Conservation (phyloP, 148 eudicot genomes). For the Vaccinium darrowii region DNA sequence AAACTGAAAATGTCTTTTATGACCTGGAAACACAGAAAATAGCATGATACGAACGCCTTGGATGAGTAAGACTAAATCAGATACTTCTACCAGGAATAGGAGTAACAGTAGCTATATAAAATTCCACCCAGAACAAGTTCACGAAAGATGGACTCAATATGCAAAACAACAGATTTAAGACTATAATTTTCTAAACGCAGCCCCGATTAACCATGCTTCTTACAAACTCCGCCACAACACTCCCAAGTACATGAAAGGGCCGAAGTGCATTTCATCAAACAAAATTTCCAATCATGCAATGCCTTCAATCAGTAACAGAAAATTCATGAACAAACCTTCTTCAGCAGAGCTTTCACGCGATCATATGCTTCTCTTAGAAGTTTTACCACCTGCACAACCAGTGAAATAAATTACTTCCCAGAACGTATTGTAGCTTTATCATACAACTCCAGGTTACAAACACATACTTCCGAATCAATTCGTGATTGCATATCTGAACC, state of each 20-base stretch:
- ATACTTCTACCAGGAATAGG: background rate
- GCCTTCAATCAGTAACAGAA: background rate
- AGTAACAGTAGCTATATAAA: background rate
- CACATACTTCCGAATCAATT: constrained; percentile 78
- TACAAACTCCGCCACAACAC: background rate
- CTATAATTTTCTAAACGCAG: background rate
- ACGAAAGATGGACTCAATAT: background rate
- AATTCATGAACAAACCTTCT: constrained; percentile 52
- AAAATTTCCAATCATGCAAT: background rate
- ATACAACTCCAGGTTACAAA: constrained; percentile 14
- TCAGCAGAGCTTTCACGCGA: constrained; percentile 81
- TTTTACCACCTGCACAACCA: constrained; percentile 66
- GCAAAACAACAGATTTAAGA: background rate
- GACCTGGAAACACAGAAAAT: background rate
- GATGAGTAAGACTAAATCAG: background rate
- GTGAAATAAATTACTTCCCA: constrained; percentile 5
- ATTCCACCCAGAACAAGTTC: background rate
- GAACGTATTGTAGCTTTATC: background rate
- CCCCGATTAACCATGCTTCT: constrained; percentile 7
- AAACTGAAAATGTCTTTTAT: background rate
- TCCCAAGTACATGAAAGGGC: background rate
- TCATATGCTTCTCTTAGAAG: constrained; percentile 89
- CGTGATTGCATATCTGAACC: constrained; percentile 98
- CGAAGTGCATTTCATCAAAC: background rate
- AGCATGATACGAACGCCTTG: too few species aligned